These are phyloP conservation scores for Yamadazyma buinensis DNA, from an alignment of 1,139 yeast species.

Conservation along the genomic window DNA sequence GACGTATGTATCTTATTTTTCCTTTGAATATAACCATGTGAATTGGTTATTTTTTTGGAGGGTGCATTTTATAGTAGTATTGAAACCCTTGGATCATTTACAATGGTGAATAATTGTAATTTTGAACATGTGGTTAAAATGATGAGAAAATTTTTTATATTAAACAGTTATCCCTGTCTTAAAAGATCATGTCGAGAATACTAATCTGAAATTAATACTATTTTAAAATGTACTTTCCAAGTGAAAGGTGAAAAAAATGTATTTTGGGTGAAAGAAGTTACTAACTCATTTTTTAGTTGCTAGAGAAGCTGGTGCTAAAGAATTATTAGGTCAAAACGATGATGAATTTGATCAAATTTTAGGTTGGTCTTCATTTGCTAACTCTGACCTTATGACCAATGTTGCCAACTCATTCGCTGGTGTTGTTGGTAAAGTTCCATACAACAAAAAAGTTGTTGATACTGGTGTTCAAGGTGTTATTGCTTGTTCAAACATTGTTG, in stretches of 20 bases:
- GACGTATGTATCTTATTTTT: slow-evolving; percentile 27
- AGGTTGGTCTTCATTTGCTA: slow-evolving; percentile 80
- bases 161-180: slow-evolving; percentile 93
- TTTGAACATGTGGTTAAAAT: slow-evolving; percentile 26
- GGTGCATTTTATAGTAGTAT: slow-evolving; percentile 14
- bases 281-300: slow-evolving; percentile 17
- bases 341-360: slow-evolving; percentile 69
- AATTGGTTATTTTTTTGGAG: too few species aligned
- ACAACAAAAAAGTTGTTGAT: slow-evolving; percentile 80
- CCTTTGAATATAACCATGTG: not conserved
- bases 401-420: slow-evolving; percentile 32
- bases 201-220: slow-evolving; percentile 36
- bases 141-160: slow-evolving; percentile 52
- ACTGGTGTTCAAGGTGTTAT: slow-evolving; percentile 42
- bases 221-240: not conserved
- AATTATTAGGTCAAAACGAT: slow-evolving; percentile 59
- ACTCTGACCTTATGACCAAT: slow-evolving; percentile 59
- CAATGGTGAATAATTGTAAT: too few species aligned
- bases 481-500: slow-evolving; percentile 43
- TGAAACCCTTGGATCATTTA: too few species aligned
- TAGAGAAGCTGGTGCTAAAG: slow-evolving; percentile 22
- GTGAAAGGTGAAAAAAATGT: not conserved
- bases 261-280: not conserved
- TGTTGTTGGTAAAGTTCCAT: slow-evolving; percentile 39
- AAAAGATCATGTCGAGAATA: slow-evolving; percentile 72